These are phyloP conservation scores for Rhizophagus sp. DNA, from an alignment of 192 early-diverging fungal genomes.

Conservation along the genomic window DNA sequence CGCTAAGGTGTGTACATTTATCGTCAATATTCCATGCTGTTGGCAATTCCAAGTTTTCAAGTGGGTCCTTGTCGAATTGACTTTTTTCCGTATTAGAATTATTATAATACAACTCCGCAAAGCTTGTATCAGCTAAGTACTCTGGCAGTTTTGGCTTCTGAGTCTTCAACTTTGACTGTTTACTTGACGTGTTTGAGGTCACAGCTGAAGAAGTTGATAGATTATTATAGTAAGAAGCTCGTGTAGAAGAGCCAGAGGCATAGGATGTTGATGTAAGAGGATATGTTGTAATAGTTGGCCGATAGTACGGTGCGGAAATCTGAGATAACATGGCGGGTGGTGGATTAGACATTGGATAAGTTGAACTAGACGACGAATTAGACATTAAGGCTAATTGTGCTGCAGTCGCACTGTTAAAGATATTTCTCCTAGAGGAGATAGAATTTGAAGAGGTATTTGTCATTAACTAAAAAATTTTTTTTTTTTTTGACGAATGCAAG, in stretches of 20 bases:
- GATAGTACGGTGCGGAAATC: neutral
- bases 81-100: neutral
- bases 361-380: neutral
- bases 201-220: neutral
- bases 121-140: constrained; percentile 29
- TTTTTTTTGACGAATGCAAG: no score
- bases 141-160: constrained; percentile 7
- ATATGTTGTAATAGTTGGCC: neutral
- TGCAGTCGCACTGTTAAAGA: neutral
- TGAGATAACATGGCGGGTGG: neutral
- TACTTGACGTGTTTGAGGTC: neutral
- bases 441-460: constrained; percentile 24
- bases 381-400: constrained; percentile 16
- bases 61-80: neutral
- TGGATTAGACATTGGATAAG: neutral
- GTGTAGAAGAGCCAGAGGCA: neutral
- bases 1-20: constrained; percentile 52
- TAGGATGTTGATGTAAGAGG: neutral
- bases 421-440: constrained; percentile 10
- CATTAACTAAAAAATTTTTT: neutral
- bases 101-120: constrained; percentile 22
- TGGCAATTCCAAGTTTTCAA: constrained; percentile 45
- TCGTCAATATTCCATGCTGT: constrained; percentile 62
- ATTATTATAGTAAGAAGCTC: neutral
- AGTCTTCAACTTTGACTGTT: neutral